Percentiles rank a stretch among this genome's conserved stretches.
phyloP scores from a whole-genome alignment of 805 yeast species.

The Scheffersomyces lignosus region DNA sequence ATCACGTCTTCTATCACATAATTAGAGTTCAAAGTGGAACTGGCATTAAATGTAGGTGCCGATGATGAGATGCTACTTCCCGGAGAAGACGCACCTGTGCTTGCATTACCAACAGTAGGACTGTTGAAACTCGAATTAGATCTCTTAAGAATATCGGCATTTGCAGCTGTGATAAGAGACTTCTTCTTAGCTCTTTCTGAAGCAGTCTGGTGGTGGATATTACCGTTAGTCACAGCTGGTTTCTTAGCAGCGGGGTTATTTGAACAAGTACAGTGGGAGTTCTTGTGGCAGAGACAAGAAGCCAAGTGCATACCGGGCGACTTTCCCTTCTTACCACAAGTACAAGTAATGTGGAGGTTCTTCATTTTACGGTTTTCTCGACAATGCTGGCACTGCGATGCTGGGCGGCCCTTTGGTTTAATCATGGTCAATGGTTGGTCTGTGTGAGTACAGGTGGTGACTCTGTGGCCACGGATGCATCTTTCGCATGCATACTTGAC shows the following conservation, averaged over 20 bases:
- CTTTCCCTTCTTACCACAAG: conserved; percentile 60
- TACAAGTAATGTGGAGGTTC: conserved; percentile 67
- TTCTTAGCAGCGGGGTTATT: conserved; percentile 6
- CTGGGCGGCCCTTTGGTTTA: conserved; percentile 95
- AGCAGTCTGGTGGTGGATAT: conserved; percentile 12
- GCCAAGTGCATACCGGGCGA: conserved; percentile 37
- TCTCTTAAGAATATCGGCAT: conserved; percentile 6
- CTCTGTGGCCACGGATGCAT: conserved; percentile 95
- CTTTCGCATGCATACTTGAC: conserved; percentile 95
- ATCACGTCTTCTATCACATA: conserved; percentile 31
- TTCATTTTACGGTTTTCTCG: conserved; percentile 69
- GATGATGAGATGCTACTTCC: background rate
- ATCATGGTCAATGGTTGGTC: conserved; percentile 90
- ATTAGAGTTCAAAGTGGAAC: conserved; percentile 4
- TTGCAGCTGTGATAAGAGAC: conserved; percentile 12
- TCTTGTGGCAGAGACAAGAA: conserved; percentile 39
- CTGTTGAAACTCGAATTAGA: background rate
- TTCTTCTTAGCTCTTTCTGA: conserved; percentile 17
- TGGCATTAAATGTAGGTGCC: background rate
- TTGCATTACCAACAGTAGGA: background rate
- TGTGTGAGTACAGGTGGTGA: conserved; percentile 88
- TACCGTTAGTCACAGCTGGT: conserved; percentile 1
- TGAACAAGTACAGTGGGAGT: conserved; percentile 42
- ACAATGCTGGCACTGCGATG: conserved; percentile 88
- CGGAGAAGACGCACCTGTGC: background rate